Percentiles rank a stretch among this genome's conserved stretches.
These are phyloP conservation scores for Naganishia cerealis DNA, from an alignment of 1,284 basidiomycete genomes.

Conservation along the genomic window DNA sequence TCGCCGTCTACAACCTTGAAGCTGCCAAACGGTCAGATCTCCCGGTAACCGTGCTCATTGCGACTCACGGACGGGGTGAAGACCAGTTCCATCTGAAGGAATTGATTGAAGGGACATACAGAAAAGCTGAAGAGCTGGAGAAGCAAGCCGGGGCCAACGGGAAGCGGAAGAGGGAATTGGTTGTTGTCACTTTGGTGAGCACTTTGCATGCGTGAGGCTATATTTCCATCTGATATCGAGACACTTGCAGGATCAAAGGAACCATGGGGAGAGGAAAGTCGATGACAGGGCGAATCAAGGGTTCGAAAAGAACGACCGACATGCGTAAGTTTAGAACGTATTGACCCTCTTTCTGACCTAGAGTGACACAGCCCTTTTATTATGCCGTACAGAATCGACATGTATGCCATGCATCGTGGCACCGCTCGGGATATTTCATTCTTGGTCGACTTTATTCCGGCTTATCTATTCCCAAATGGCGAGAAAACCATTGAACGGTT, in stretches of 20 bases:
- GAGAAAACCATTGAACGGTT: constrained; percentile 68
- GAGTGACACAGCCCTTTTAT: neutral
- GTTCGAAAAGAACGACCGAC: constrained; percentile 66
- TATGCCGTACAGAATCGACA: constrained; percentile 61
- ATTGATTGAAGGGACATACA: constrained; percentile 24
- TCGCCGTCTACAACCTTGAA: constrained; percentile 31
- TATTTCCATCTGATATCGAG: neutral
- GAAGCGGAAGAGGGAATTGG: constrained; percentile 42
- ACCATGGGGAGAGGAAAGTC: constrained; percentile 67
- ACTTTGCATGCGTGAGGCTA: neutral
- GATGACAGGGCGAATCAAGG: constrained; percentile 61
- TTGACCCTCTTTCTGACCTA: neutral
- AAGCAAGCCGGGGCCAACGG: constrained; percentile 17
- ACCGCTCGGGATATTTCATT: constrained; percentile 74
- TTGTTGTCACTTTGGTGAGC: constrained; percentile 51
- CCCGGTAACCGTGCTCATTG: constrained; percentile 28
- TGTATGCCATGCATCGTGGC: constrained; percentile 71
- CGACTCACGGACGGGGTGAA: constrained; percentile 29
- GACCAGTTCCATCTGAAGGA: constrained; percentile 28
- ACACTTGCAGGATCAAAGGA: constrained; percentile 67
- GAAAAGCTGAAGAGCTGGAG: constrained; percentile 19
- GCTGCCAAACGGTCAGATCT: constrained; percentile 20
- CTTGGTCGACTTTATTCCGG: constrained; percentile 75
- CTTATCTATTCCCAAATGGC: constrained; percentile 71
- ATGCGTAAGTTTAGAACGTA: constrained; percentile 51